Percentiles rank a stretch among this genome's conserved stretches.
Conservation (phyloP, 2,329 filamentous ascomycete genomes). For the Cytospora chrysosperma region DNA sequence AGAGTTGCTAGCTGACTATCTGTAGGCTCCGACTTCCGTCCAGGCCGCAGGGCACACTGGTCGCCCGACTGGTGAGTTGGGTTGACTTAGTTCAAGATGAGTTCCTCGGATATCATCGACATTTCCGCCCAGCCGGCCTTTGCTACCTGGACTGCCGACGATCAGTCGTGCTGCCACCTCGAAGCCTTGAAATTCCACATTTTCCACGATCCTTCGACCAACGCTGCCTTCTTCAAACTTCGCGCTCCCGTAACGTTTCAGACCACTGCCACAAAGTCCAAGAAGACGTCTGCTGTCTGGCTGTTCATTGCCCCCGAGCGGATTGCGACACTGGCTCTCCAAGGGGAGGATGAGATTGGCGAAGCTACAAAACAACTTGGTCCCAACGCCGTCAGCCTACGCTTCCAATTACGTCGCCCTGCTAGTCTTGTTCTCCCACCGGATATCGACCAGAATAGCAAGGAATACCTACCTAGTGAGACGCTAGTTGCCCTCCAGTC, state of each 20-base stretch:
- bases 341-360: not conserved
- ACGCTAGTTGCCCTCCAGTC: not conserved
- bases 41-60: not conserved
- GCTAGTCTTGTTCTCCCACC: constrained; percentile 8
- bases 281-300: constrained; percentile 13
- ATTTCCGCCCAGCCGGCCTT: constrained; percentile 4
- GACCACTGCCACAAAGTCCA: not conserved
- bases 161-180: not conserved
- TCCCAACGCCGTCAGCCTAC: constrained; percentile 4
- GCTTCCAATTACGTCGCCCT: not conserved
- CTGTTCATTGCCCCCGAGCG: constrained; percentile 4
- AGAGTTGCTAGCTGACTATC: constrained; percentile 8
- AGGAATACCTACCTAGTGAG: not conserved
- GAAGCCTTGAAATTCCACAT: constrained; percentile 1
- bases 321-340: not conserved
- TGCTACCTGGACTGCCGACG: not conserved
- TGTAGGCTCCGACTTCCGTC: not conserved
- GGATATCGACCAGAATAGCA: constrained; percentile 5
- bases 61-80: too few relatives aligned
- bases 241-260: constrained; percentile 7
- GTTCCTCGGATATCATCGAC: not conserved
- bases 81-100: not conserved
- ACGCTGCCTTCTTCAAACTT: constrained; percentile 14
- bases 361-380: constrained; percentile 8
- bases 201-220: constrained; percentile 11